Evolutionary conservation across 2,329 filamentous ascomycete species (phyloP).

Genomic region (Myriosclerotinia curreyana): DNA sequence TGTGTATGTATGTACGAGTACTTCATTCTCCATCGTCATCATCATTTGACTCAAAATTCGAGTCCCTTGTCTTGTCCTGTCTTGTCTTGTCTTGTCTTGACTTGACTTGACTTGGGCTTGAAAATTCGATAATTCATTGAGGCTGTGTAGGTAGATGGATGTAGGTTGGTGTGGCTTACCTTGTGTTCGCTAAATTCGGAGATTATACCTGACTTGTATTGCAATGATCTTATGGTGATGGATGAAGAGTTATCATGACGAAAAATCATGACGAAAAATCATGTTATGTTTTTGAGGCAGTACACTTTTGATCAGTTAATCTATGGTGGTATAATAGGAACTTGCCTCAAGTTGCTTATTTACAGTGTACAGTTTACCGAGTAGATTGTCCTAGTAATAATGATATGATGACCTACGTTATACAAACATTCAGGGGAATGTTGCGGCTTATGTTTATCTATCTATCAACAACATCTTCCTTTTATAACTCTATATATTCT

Average conservation of each 20-base stretch:
- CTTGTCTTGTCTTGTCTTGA: too few relatives aligned
- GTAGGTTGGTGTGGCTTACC: constrained; percentile 1
- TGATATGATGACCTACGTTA: too few relatives aligned
- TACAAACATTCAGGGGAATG: background rate
- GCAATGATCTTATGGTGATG: background rate
- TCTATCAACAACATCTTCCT: background rate
- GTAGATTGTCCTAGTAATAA: background rate
- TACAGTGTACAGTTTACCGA: too few relatives aligned
- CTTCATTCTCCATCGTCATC: too few relatives aligned
- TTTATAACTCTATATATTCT: too few relatives aligned
- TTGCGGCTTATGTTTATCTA: background rate
- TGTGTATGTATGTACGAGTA: too few relatives aligned
- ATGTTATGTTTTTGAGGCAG: background rate
- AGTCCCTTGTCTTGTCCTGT: background rate
- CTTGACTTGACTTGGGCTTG: background rate
- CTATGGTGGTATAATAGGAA: background rate
- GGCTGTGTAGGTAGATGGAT: constrained; percentile 10
- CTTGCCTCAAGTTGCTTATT: background rate
- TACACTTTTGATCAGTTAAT: background rate
- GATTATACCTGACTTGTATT: background rate
- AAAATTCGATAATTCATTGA: background rate
- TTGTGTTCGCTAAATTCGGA: background rate
- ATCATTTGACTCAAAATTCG: background rate
- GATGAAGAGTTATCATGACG: background rate
- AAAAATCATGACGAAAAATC: background rate